Percentiles rank a stretch among this genome's conserved stretches.
Conservation (phyloP, 352 stramenopile species). For the Aphanomyces euteiches region DNA sequence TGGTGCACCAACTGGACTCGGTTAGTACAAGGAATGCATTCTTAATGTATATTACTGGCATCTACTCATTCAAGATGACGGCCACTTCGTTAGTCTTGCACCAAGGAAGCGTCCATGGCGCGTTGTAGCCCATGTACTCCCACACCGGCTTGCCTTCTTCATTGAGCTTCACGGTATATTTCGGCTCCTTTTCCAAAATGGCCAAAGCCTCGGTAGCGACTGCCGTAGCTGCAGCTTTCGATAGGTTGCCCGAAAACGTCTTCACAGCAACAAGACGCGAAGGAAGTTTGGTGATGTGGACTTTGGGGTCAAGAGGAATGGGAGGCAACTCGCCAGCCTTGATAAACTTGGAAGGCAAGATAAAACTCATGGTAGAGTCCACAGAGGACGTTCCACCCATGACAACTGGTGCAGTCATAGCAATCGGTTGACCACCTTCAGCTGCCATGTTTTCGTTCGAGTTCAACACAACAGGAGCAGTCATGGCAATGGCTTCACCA, state of each 20-base stretch:
- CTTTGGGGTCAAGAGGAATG: conserved; percentile 8
- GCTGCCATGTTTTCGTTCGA: conserved; percentile 7
- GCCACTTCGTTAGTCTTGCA: conserved; percentile 18
- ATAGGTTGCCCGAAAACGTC: conserved; percentile 14
- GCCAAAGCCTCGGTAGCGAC: not conserved
- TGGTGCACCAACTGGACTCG: conserved; percentile 28
- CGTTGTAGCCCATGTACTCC: conserved; percentile 22
- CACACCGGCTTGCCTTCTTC: conserved; percentile 20
- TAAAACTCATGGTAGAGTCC: conserved; percentile 27
- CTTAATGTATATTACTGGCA: not conserved
- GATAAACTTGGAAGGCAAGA: conserved; percentile 30
- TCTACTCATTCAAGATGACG: conserved; percentile 8
- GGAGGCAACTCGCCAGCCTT: conserved; percentile 12
- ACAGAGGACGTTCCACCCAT: conserved; percentile 7
- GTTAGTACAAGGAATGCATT: conserved; percentile 24
- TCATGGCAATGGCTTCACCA: conserved; percentile 11
- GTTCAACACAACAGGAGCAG: conserved; percentile 3
- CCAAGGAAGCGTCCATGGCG: conserved; percentile 9
- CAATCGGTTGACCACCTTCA: conserved; percentile 18
- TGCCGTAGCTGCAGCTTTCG: not conserved
- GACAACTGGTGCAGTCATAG: conserved; percentile 30
- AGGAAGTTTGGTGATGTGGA: conserved; percentile 14
- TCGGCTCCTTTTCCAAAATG: not conserved
- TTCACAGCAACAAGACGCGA: conserved; percentile 13
- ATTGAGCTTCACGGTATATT: conserved; percentile 12